These are phyloP conservation scores for Artemisia annua DNA, from an alignment of 129 eudicot genomes.

Conservation along the genomic window DNA sequence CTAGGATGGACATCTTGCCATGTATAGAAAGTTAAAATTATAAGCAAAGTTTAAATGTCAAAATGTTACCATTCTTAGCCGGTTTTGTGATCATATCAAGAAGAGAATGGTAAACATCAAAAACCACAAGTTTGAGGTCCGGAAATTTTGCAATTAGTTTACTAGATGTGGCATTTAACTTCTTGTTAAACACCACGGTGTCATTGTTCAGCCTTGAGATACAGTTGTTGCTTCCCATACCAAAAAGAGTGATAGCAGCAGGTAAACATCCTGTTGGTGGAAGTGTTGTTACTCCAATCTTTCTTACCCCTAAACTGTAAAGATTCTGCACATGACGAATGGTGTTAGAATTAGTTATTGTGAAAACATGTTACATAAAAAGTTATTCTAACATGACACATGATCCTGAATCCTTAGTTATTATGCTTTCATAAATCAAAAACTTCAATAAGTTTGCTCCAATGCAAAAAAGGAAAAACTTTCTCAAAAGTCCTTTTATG, in stretches of 20 bases:
- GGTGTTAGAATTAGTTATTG: too few relatives aligned
- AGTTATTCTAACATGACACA: too few relatives aligned
- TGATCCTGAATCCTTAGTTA: too few relatives aligned
- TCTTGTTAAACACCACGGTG: slow-evolving; percentile 58
- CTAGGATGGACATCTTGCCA: too few relatives aligned
- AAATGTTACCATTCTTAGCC: too few relatives aligned
- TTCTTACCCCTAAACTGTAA: slow-evolving; percentile 61
- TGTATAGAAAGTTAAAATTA: too few relatives aligned
- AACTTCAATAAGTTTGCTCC: neutral
- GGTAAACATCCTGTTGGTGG: slow-evolving; percentile 90
- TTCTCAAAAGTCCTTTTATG: too few relatives aligned
- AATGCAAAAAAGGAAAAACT: too few relatives aligned
- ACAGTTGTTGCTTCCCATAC: slow-evolving; percentile 59
- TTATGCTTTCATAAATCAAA: neutral
- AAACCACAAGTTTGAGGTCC: slow-evolving; percentile 67
- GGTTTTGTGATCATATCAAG: slow-evolving; percentile 50
- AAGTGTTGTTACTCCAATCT: slow-evolving; percentile 69
- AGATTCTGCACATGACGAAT: slow-evolving; percentile 40
- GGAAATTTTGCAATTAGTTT: slow-evolving; percentile 32
- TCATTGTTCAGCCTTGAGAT: slow-evolving; percentile 50
- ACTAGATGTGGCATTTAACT: slow-evolving; percentile 58
- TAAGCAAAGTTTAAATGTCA: too few relatives aligned
- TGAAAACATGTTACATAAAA: too few relatives aligned
- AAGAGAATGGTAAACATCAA: slow-evolving; percentile 74
- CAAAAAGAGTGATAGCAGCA: slow-evolving; percentile 73